Conservation (phyloP, 1,139 yeast species). For the Magnusiomyces suaveolens region DNA sequence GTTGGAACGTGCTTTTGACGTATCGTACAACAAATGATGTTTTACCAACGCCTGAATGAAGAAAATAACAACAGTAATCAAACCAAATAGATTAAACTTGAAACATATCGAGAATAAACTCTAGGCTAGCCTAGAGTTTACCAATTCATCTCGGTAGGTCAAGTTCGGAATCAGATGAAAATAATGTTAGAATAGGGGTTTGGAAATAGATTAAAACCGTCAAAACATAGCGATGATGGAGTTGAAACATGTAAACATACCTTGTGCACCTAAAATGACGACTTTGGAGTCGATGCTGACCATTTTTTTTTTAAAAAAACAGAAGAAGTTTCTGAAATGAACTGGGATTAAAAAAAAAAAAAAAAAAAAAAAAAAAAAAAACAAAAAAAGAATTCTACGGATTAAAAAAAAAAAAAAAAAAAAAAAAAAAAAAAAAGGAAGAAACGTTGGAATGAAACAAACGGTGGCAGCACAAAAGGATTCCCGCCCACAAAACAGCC, state of each 20-base stretch:
- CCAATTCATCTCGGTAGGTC: no score
- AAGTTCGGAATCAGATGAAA: not conserved
- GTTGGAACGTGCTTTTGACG: constrained; percentile 84
- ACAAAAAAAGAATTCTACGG: no score
- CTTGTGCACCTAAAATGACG: constrained; percentile 33
- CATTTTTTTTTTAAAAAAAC: no score
- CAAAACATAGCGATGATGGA: not conserved
- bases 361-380: no score
- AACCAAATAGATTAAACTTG: not conserved
- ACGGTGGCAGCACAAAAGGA: no score
- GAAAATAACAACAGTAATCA: not conserved
- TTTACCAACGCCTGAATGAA: constrained; percentile 69
- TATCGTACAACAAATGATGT: constrained; percentile 81
- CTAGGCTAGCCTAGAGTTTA: not conserved
- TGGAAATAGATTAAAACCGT: not conserved
- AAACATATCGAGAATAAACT: not conserved
- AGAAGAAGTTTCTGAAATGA: no score
- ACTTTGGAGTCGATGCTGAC: constrained; percentile 34
- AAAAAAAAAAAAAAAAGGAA: no score
- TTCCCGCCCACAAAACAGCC: no score
- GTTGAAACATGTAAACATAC: constrained; percentile 17
- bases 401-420: no score
- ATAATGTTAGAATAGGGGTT: not conserved
- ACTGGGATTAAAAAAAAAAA: no score
- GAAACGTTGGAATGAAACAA: no score